Conservation (phyloP, 192 early-diverging fungal genomes). For the Umbelopsis isabellina region DNA sequence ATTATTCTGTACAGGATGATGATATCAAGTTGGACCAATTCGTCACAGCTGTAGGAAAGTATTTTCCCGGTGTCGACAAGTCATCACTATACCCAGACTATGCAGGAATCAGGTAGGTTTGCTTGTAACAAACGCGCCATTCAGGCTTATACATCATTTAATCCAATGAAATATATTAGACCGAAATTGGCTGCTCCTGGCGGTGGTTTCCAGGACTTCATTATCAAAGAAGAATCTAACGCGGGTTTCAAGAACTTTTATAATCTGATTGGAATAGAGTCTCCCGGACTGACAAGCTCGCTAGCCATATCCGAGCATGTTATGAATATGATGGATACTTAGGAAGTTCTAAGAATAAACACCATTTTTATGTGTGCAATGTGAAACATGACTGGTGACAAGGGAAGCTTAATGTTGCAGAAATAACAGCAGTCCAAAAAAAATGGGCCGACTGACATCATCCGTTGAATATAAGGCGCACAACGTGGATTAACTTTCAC, state of each 20-base stretch:
- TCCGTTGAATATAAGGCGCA: too few relatives aligned
- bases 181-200: constrained; percentile 80
- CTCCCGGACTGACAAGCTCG: constrained; percentile 82
- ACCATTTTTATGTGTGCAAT: background rate
- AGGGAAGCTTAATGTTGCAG: too few relatives aligned
- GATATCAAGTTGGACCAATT: constrained; percentile 50
- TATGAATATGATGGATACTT: constrained; percentile 30
- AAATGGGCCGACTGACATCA: too few relatives aligned
- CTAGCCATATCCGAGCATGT: constrained; percentile 78
- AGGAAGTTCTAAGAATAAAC: constrained; percentile 3
- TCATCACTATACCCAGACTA: constrained; percentile 71
- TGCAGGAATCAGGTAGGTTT: constrained; percentile 70
- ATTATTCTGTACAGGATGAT: constrained; percentile 55
- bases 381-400: background rate
- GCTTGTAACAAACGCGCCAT: background rate
- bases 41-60: constrained; percentile 57
- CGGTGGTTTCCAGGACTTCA: constrained; percentile 77
- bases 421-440: too few relatives aligned
- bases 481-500: too few relatives aligned
- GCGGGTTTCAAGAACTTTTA: constrained; percentile 63
- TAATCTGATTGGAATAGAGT: constrained; percentile 84
- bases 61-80: constrained; percentile 61
- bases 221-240: constrained; percentile 61
- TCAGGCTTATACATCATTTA: background rate
- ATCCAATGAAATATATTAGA: constrained; percentile 38